phyloP scores from a whole-genome alignment of 129 eudicot genomes.

The Arctium minus region DNA sequence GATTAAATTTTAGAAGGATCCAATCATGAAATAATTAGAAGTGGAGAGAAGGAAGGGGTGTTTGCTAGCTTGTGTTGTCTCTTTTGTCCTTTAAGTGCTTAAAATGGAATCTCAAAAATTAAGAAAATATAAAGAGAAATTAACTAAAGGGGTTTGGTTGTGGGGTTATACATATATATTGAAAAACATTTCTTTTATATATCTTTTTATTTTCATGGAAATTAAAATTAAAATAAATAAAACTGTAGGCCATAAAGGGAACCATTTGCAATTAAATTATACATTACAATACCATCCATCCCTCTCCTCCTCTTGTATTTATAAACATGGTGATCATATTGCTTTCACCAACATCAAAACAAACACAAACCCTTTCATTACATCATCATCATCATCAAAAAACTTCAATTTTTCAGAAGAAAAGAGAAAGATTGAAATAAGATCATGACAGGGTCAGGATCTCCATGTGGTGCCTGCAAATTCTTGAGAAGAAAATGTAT shows the following conservation, averaged over 20 bases:
- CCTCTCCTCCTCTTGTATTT: slow-evolving; percentile 44
- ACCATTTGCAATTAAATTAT: slow-evolving; percentile 44
- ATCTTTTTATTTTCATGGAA: not conserved
- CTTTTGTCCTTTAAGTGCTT: slow-evolving; percentile 50
- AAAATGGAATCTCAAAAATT: slow-evolving; percentile 38
- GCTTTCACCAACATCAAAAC: slow-evolving; percentile 40
- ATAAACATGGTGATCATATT: slow-evolving; percentile 51
- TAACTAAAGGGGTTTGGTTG: slow-evolving; percentile 25
- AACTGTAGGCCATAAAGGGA: slow-evolving; percentile 83
- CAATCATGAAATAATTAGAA: slow-evolving; percentile 43
- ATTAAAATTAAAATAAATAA: slow-evolving; percentile 32
- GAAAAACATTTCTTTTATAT: slow-evolving; percentile 10
- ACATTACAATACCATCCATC: slow-evolving; percentile 46
- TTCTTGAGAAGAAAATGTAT: slow-evolving; percentile 94
- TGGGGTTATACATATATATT: slow-evolving; percentile 10
- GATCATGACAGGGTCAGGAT: slow-evolving; percentile 79
- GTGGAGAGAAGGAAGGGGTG: slow-evolving; percentile 8
- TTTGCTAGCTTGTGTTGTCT: slow-evolving; percentile 40
- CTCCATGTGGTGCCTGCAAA: slow-evolving; percentile 99
- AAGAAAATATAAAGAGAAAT: slow-evolving; percentile 5
- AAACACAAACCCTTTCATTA: slow-evolving; percentile 25
- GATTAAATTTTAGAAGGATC: slow-evolving; percentile 11
- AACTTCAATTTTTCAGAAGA: not conserved
- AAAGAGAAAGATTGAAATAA: not conserved
- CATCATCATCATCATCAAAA: not conserved